Base-by-base conservation (phyloP, 1,139 yeast genomes). In the Candida sanyaensis region DNA sequence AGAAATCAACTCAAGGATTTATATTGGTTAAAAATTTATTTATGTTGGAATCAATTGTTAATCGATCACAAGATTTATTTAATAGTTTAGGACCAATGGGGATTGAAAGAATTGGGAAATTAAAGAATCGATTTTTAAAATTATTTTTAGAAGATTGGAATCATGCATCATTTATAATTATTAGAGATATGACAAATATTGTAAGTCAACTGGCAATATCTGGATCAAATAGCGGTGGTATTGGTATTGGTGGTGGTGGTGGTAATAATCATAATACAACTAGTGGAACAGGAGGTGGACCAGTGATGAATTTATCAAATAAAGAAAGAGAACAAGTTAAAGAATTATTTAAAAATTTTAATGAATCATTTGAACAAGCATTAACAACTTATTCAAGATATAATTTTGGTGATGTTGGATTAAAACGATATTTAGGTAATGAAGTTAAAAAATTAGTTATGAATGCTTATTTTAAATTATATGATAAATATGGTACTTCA, bases 91-190 rank as follows among this genome's bases (percentile, higher is more conserved):
- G 92, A 1, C 64, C 71, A n/a, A 63, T 74, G 5, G 96, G 97
- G 0, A 65, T 73, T 34, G 86, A 81, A 46, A 70, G 97, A 50
- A 64, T 91, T 13, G 86, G 79, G 43, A 81, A 83, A 57, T 67
- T 90, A 55, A 83, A 86, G 60, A 91, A 88, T 61, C 75, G 91
- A 52, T 90, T 87, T 44, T 71, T 88, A 58, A 88, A 87, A 60
- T 71, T 84, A 55, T 89, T 91, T 62, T 75, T 91, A 50, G 84
- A 86, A 23, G 93, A 86, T 56, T 92, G 97, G 97, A 86, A 88
- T 56, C 78, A 77, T 53, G 84, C 90, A 24, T 91, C 96, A 6
- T 77, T 86, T 27, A 78, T 81, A 47, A 77, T 92, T 46, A 84
- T 92, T 37, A 59, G 77, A 71, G 91, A 85, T 55, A 86, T 84